Percentiles rank a stretch among this genome's conserved stretches.
phyloP scores from a whole-genome alignment of 2,329 filamentous ascomycete genomes.

The Elsinoe necatrix region DNA sequence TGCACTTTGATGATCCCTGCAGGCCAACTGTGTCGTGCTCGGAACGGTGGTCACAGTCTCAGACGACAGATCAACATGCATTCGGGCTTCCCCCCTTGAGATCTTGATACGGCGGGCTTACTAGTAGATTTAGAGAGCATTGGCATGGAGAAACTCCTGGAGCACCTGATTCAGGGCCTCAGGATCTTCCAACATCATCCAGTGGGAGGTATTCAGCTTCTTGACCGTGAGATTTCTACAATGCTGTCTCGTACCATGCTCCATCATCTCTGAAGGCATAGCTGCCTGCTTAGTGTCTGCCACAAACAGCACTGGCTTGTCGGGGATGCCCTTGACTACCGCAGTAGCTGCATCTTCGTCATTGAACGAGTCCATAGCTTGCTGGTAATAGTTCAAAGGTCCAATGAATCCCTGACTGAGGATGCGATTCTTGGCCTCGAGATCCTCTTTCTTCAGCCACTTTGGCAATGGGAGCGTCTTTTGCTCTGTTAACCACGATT shows the following conservation, averaged over 20 bases:
- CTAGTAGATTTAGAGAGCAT: neutral
- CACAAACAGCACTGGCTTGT: constrained; percentile 33
- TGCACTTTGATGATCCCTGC: neutral
- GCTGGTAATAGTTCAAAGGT: constrained; percentile 34
- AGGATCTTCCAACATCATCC: constrained; percentile 31
- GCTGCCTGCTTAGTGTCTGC: constrained; percentile 30
- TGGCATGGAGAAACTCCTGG: constrained; percentile 12
- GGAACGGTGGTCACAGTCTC: neutral
- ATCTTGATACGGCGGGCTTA: neutral
- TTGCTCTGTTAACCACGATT: constrained; percentile 21
- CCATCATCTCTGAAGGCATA: constrained; percentile 28
- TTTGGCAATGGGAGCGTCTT: constrained; percentile 26
- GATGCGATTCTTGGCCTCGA: constrained; percentile 25
- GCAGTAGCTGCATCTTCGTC: constrained; percentile 27
- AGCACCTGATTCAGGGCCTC: constrained; percentile 20
- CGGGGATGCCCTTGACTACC: constrained; percentile 17
- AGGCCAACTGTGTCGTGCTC: neutral
- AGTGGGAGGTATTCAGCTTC: constrained; percentile 31
- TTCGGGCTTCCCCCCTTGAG: neutral
- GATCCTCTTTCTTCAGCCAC: constrained; percentile 32
- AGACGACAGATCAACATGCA: neutral
- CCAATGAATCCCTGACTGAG: constrained; percentile 27
- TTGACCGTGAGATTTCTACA: constrained; percentile 29
- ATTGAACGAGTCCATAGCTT: constrained; percentile 24
- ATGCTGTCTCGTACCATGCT: constrained; percentile 23